Evolutionary conservation across 2,329 filamentous ascomycete species (phyloP), one percentile per base, ranked within the genome.

Genomic region (Dothideomycetidae sp.): DNA sequence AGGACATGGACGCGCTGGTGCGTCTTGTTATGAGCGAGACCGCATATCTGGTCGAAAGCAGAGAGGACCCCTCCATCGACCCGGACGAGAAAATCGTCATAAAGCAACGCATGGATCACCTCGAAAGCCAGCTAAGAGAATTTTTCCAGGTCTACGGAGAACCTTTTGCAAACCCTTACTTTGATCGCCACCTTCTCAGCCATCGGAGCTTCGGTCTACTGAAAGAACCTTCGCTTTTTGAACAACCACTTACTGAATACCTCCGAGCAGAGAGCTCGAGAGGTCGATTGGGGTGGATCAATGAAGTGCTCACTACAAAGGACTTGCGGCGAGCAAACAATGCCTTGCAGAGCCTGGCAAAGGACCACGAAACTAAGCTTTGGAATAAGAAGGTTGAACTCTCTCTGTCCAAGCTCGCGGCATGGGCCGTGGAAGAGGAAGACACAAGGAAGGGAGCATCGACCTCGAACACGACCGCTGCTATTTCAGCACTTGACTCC

Each of bases 341-440:
- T 29, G 79, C 77, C 1, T 67, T 98, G 32, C 64, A 81, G 30
- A 64, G 73, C 5, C 67, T 86, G 13, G 85, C 82, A 0, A 62
- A 78, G 13, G 67, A 69, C 34, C 73, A 75, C 37, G 86, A 94
- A 55, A 71, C 74, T 36, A 79, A 86, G 48, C 61, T 90, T 3
- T 96, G 88, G 88, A 84, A 75, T 60, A 92, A 93, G 63, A 90
- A 92, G 57, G 81, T 93, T 21, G 81, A 96, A 58, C 64, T 96
- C 16, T 93, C 84, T 42, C 67, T 98, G 28, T 81, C 82, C 23
- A 96, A 94, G 58, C 68, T 98, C n/a, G 55, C 61, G 15, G 48
- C 64, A 37, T 60, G 94, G 46, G 82, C 82, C 11, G 72, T 75
- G 28, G 65, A 65, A 42, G 52, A 52, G 29, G 33, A 37, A 23